Base-by-base conservation (phyloP, 2,329 filamentous ascomycete genomes). In the Esteya vermicola region DNA sequence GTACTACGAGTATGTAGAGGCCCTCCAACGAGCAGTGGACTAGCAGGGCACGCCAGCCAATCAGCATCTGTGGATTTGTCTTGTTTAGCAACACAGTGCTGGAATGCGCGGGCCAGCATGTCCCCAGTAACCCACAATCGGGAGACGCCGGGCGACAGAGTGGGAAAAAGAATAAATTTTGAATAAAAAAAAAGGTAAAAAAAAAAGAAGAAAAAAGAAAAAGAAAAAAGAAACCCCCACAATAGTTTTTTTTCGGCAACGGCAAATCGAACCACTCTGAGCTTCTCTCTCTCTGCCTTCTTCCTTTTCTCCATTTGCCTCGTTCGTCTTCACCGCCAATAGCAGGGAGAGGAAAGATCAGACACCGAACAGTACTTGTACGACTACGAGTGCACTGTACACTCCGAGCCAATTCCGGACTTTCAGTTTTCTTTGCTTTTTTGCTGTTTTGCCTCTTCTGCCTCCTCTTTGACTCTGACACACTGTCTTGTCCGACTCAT, bases 21-120 rank as follows among this genome's bases (percentile, higher is more conserved):
- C n/a, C 22, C 9, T 18, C 20, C 23, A 25, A 21, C 19, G 18
- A 37, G 14, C 25, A 16, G n/a, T 7, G 19, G 6, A 4, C 16
- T 25, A 22, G 21, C 8, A 10, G 32, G n/a, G 26, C 12, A 18
- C 26, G 34, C 39, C 27, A 39, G 42, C 46, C 46, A 47, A 47
- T 47, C 42, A 44, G 34, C 27, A n/a, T 27, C 19, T 18, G 30
- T 23, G 19, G 37, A 48, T 46, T 47, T 42, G 44, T 43, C 36
- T 37, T 42, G 36, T n/a, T 34, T 13, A n/a, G 35, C 22, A 13
- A 5, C 23, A 21, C 25, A 10, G 35, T 19, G 16, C 10, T 21
- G 18, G 9, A 23, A 18, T 8, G 25, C 33, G 7, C 26, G 6
- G 27, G 14, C 33, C 25, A 12, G 7, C 8, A 26, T 8, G 19